phyloP scores from a whole-genome alignment of 352 stramenopile genomes.

The Pythium sp. region DNA sequence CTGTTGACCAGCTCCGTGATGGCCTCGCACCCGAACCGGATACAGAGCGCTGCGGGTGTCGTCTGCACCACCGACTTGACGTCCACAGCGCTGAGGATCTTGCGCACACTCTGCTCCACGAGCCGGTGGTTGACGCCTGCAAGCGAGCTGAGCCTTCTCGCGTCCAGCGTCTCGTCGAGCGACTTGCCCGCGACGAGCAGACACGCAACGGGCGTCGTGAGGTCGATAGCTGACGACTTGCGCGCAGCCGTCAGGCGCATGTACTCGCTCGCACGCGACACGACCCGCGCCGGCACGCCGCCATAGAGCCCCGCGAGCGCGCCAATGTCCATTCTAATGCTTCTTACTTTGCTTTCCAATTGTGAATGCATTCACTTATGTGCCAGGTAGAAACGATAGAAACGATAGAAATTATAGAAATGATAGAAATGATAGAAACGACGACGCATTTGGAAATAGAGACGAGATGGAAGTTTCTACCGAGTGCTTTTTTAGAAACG shows the following conservation, averaged over 20 bases:
- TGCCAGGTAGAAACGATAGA: neutral
- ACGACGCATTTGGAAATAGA: neutral
- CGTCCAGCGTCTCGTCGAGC: constrained; percentile 49
- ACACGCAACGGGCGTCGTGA: constrained; percentile 54
- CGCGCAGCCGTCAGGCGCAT: constrained; percentile 48
- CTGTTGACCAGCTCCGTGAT: constrained; percentile 61
- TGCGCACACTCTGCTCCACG: constrained; percentile 48
- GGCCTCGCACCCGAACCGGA: constrained; percentile 66
- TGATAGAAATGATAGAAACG: neutral
- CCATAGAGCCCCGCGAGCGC: constrained; percentile 45
- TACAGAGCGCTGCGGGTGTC: constrained; percentile 55
- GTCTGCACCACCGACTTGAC: constrained; percentile 42
- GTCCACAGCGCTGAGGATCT: constrained; percentile 51
- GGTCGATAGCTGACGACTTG: constrained; percentile 27
- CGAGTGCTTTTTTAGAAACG: neutral
- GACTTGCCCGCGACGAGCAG: constrained; percentile 56
- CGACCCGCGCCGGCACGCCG: constrained; percentile 46
- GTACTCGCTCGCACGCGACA: constrained; percentile 50
- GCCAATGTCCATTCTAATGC: constrained; percentile 45
- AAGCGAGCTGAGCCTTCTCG: constrained; percentile 37
- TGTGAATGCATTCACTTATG: neutral
- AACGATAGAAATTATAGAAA: too few species aligned
- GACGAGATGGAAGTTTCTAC: neutral
- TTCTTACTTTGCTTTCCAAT: neutral
- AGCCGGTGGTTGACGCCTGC: constrained; percentile 36